Conservation (phyloP, 257 asterid species). For the Eucommia ulmoides region DNA sequence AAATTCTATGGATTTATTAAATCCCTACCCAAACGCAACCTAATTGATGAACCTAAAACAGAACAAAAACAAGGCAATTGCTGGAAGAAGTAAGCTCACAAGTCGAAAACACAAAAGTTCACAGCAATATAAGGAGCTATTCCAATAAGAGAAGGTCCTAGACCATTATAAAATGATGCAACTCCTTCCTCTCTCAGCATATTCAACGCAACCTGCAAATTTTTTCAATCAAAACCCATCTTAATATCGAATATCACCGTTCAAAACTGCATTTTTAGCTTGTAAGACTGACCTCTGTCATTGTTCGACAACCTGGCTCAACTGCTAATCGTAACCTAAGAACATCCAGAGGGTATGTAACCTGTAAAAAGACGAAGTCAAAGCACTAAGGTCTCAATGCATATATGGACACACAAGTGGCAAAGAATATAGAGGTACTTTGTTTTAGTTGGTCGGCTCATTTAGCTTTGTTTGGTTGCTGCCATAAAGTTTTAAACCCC, state of each 20-base stretch:
- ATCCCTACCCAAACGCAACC: no score
- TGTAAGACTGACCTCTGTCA: constrained; percentile 59
- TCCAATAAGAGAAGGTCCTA: constrained; percentile 94
- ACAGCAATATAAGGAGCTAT: constrained; percentile 93
- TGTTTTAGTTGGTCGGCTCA: no score
- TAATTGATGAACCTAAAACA: no score
- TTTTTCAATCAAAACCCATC: constrained; percentile 8
- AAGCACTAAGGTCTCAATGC: no score
- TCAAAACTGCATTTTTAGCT: constrained; percentile 1
- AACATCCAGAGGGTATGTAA: constrained; percentile 84
- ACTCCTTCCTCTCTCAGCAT: constrained; percentile 92
- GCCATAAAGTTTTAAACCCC: no score
- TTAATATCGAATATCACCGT: constrained; percentile 6
- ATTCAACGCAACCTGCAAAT: constrained; percentile 68
- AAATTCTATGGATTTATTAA: no score
- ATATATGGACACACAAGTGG: no score
- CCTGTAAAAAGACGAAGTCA: constrained; percentile 36
- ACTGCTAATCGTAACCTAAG: constrained; percentile 87
- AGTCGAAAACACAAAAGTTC: constrained; percentile 92
- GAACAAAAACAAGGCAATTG: no score
- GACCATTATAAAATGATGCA: constrained; percentile 75
- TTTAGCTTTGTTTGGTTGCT: no score
- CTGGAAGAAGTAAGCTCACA: constrained; percentile 53
- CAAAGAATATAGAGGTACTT: no score
- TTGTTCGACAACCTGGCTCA: constrained; percentile 75